Evolutionary conservation across 306 rosid genomes (phyloP), one percentile per base, ranked within the genome.

Genomic region (Cicer judaicum): DNA sequence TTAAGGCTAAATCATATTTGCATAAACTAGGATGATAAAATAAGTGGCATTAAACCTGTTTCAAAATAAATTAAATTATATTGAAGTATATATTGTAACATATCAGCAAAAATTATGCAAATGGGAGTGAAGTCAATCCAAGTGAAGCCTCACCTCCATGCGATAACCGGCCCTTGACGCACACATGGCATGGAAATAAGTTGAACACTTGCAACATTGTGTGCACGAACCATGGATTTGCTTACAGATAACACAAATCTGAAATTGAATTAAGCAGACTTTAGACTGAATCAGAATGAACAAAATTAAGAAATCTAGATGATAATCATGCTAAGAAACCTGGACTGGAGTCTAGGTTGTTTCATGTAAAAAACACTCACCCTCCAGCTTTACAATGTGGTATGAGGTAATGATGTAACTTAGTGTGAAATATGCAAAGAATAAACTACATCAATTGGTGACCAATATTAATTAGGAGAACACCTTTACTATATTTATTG

Each of bases 81-180:
- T 57, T 46, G 4, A 73, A 73, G 55, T 65, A 7, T 36, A 68
- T 68, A 49, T 6, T 46, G 5, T 12, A 49, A 42, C 40, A 39
- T 42, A 18, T 52, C 46, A 68, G 50, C 34, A 48, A 74, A 38
- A 76, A 69, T 54, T 38, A 57, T 19, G 47, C 70, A 77, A 77
- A 57, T 57, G 41, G 40, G 55, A 53, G 43, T 19, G 43, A 47
- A 41, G 44, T 73, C 19, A 68, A 42, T 60, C 11, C 1, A 16
- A 72, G 56, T 43, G 19, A 60, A 61, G 50, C 24, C 86, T 77
- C 81, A 92, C 98, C 93, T 92, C 96, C 96, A 92, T 90, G 46
- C 96, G 88, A 81, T 88, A 92, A 73, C 98, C 98, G 9, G 98
- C 98, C 80, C 98, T 83, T 78, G 96, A 92, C 62, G 98, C 98